Evolutionary conservation across 2,329 filamentous ascomycete species (phyloP), one percentile per base, ranked within the genome.

Genomic region (Fusarium sp.): DNA sequence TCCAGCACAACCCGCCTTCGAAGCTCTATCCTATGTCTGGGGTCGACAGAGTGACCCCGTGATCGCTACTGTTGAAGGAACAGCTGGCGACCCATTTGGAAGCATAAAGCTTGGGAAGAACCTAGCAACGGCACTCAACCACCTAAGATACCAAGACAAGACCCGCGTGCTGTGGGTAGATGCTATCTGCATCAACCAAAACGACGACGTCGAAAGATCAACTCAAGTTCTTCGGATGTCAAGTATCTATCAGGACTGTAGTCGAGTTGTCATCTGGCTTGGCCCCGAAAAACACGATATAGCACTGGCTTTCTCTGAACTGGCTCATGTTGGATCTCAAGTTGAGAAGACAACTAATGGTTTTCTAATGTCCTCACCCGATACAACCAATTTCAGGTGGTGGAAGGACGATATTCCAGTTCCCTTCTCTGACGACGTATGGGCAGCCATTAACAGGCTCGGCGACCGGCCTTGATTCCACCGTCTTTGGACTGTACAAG

Each of bases 281-380:
- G 49, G 49, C 4, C 33, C 33, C 2, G 33, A 52, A 3, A 20
- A 27, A 18, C 9, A 27, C 13, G 13, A 17, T 5, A 27, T n/a
- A 13, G 0, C 6, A 7, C 33, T 38, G 7, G 22, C 25, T 4
- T 52, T 52, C 17, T 38, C 49, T 1, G 22, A 52, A 22, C 6
- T 52, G 1, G 22, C 49, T 4, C 1, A 38, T 12, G 25, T 27
- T 7, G 49, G 33, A 15, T 27, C 22, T 7, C 49, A 52, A 9
- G 12, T 38, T 7, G 49, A 52, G 33, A 36, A 4, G 13, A 52
- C 49, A 20, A 52, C 22, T 8, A 52, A 38, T 1, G 49, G 49
- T 1, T 8, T 17, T 0, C 15, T 38, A 11, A 20, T n/a, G 33
- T 38, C 18, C 0, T 7, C 33, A 0, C 49, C 49, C 0, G 33